Base-by-base conservation (phyloP, 2,329 filamentous ascomycete genomes). In the Aspergillus sp. region DNA sequence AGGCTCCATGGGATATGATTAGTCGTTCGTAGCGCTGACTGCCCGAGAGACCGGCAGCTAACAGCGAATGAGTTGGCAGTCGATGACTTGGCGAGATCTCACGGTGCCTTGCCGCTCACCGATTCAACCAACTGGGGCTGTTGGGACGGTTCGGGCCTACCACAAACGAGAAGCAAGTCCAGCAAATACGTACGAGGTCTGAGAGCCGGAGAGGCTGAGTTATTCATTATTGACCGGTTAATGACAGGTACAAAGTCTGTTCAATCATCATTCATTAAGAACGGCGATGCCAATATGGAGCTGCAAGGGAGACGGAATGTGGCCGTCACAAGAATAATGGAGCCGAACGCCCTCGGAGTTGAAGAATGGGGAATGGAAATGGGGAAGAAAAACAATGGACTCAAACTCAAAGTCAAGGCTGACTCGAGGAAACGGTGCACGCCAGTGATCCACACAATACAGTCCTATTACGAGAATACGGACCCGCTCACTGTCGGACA, bases 231-330 rank as follows among this genome's bases (percentile, higher is more conserved):
- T 47, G 31, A 54, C 31, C 31, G 39, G 44, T 52, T 25, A 35
- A 19, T 33, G 50, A 45, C 39, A 52, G 39, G 50, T 52, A 52
- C 35, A 51, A 51, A 43, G 33, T 39, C 6, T 51, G 49, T 23
- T 40, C 27, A n/a, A 43, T 14, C 23, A 51, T 41, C 14, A 40
- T 21, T 19, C 21, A 48, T 25, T 19, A 31, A 41, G 23, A 37
- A 27, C 31, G 9, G 27, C 27, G 27, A 15, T 40, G 37, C 14
- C 15, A 40, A 17, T 47, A 27, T 31, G 23, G 45, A 31, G 14
- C 27, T 33, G 45, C 45, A 47, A 27, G 27, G 45, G 27, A 11
- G 37, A 15, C 37, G 11, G 17, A 17, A 9, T n/a, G 37, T 17
- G 14, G 9, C 17, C 37, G 37, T n/a, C 37, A 40, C 15, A n/a